Conservation (phyloP, 306 rosid genomes). For the Castanopsis chinensis region DNA sequence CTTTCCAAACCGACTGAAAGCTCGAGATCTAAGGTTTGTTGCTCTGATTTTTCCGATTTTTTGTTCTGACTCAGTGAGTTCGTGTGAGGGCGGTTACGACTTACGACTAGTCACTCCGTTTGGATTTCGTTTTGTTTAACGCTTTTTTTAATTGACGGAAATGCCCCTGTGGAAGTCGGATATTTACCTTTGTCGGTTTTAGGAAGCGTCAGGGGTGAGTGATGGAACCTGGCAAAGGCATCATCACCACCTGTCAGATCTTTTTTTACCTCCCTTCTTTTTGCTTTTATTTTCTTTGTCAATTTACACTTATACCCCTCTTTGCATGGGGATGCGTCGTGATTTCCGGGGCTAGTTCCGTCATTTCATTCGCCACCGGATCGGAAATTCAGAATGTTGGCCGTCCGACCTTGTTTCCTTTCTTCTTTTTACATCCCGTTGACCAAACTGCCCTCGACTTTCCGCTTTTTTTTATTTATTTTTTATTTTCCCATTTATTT, state of each 20-base stretch:
- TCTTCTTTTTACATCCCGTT: not conserved
- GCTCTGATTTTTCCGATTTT: not conserved
- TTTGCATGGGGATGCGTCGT: slow-evolving; percentile 20
- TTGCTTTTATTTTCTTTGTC: slow-evolving; percentile 1
- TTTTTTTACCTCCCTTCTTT: not conserved
- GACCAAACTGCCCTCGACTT: slow-evolving; percentile 27
- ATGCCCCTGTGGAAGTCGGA: slow-evolving; percentile 6
- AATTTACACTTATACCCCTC: slow-evolving; percentile 19
- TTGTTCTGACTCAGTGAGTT: slow-evolving; percentile 7
- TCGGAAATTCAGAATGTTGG: not conserved
- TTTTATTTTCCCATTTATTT: not conserved
- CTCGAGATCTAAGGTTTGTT: slow-evolving; percentile 81
- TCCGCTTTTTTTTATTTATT: not conserved
- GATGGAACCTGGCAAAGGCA: not conserved
- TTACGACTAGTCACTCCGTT: not conserved
- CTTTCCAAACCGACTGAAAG: slow-evolving; percentile 8
- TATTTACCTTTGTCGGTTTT: slow-evolving; percentile 23
- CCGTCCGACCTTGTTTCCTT: no score
- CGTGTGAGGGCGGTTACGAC: slow-evolving; percentile 5
- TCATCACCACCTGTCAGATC: slow-evolving; percentile 22
- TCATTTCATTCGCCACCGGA: slow-evolving; percentile 1
- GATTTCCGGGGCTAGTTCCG: slow-evolving; percentile 3
- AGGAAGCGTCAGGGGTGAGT: not conserved
- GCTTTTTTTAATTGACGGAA: slow-evolving; percentile 22
- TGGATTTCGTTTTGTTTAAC: slow-evolving; percentile 9